Base-by-base conservation (phyloP, 2,329 filamentous ascomycete genomes). In the Diaporthe citriasiana region DNA sequence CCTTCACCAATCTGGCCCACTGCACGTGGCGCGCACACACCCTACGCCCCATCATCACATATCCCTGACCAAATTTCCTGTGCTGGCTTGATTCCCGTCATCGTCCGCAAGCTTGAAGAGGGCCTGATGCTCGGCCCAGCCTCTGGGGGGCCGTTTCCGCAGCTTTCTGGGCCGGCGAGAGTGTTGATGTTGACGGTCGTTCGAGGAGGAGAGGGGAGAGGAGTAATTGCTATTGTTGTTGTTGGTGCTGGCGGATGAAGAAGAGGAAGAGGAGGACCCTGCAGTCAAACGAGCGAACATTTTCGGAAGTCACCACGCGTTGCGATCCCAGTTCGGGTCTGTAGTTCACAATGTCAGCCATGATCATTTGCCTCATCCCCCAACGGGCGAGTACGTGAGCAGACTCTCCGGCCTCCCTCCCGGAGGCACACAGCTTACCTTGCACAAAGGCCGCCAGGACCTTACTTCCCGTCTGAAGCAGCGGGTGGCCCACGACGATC, bases 391-490 rank as follows among this genome's bases (percentile, higher is more conserved):
- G 38, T 22, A 25, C 50, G 65, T 27, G 27, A 30, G 13, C 33
- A 42, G 35, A 27, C 10, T 25, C 22, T 15, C 6, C 5, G 3
- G 25, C 13, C 22, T 27, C n/a, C 57, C 57, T 40, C 13, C 22
- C 45, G 22, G 22, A 19, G n/a, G n/a, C 55, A 30, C 38, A 27
- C 56, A 76, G 85, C 89, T 80, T 81, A 97, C 95, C 97, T 86
- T 99, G 97, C 81, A 99, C 95, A 87, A 98, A 99, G 40, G 94
- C 94, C 17, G 95, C 96, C 79, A 99, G 85, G 74, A 99, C 97
- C 85, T 98, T 98, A 84, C 95, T 98, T 70, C 97, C 97, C 40
- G 97, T 99, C 90, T 99, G 97, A 85, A 99, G 85, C 80, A 99
- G 87, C 79, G 97, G 97, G 84, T 99, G 97, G 0, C 97, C 96